phyloP scores from a whole-genome alignment of 164 flowering plant genomes.

The Vitis riparia region DNA sequence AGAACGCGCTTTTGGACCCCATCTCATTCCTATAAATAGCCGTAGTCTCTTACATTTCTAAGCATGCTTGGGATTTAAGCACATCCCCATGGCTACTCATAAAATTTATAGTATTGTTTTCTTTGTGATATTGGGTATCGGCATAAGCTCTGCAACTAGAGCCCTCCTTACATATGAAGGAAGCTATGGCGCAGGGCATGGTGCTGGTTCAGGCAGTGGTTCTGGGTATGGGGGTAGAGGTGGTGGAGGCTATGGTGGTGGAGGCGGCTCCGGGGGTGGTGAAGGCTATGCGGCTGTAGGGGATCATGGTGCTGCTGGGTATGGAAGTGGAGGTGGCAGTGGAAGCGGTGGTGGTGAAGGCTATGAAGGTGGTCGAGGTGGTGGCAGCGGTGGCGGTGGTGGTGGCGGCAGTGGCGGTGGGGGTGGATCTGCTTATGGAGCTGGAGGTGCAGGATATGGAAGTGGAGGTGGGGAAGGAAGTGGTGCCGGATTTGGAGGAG shows the following conservation, averaged over 20 bases:
- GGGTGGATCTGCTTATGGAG: constrained; percentile 17
- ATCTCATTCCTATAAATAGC: constrained; percentile 28
- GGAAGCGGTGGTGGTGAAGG: constrained; percentile 12
- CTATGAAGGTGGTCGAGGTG: constrained; percentile 1
- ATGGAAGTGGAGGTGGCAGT: constrained; percentile 16
- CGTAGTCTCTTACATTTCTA: constrained; percentile 3
- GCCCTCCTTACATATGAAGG: constrained; percentile 21
- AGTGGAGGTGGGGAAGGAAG: constrained; percentile 6
- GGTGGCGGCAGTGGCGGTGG: constrained; percentile 8
- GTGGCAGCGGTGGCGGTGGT: neutral
- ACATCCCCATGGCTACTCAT: constrained; percentile 25
- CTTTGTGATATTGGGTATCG: constrained; percentile 29
- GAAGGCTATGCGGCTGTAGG: neutral
- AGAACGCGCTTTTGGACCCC: constrained; percentile 10
- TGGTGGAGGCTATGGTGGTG: constrained; percentile 9
- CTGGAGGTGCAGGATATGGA: constrained; percentile 18
- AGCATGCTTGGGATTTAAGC: neutral
- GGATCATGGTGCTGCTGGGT: constrained; percentile 19
- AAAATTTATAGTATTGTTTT: constrained; percentile 21
- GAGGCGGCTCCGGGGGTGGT: constrained; percentile 3
- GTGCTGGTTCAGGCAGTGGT: constrained; percentile 4
- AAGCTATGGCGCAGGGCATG: neutral
- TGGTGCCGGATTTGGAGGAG: constrained; percentile 6
- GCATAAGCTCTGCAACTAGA: constrained; percentile 34
- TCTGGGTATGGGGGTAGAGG: constrained; percentile 10